phyloP scores from a whole-genome alignment of 2,329 filamentous ascomycete genomes.

The Exophiala xenobiotica region DNA sequence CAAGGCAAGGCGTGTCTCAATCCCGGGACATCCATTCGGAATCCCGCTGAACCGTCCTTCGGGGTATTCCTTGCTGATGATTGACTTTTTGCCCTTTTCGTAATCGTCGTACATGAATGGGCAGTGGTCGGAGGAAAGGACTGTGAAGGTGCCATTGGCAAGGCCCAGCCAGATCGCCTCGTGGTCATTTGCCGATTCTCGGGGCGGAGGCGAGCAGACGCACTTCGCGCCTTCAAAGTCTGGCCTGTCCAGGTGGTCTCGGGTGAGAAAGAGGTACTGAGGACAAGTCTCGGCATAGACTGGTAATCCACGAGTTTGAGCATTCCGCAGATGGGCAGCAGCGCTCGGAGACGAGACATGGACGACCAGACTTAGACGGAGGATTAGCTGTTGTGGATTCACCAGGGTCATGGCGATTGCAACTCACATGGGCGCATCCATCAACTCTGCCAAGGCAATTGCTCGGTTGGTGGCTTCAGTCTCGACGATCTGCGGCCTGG shows the following conservation, averaged over 20 bases:
- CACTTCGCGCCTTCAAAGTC: slow-evolving; percentile 52
- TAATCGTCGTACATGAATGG: slow-evolving; percentile 52
- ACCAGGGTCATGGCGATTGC: background rate
- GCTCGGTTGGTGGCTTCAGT: slow-evolving; percentile 46
- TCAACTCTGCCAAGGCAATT: slow-evolving; percentile 52
- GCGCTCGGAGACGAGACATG: slow-evolving; percentile 53
- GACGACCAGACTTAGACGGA: slow-evolving; percentile 44
- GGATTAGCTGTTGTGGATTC: background rate
- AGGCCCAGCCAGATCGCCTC: slow-evolving; percentile 54
- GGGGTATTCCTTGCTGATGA: slow-evolving; percentile 47
- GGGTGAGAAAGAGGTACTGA: slow-evolving; percentile 58
- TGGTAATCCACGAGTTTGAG: slow-evolving; percentile 52
- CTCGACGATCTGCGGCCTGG: slow-evolving; percentile 49
- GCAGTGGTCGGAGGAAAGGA: slow-evolving; percentile 53
- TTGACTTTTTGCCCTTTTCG: slow-evolving; percentile 50
- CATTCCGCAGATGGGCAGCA: slow-evolving; percentile 49
- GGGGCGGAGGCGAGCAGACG: slow-evolving; percentile 54
- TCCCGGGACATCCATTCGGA: slow-evolving; percentile 58
- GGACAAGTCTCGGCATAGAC: slow-evolving; percentile 60
- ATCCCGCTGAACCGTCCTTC: slow-evolving; percentile 54
- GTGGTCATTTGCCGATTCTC: slow-evolving; percentile 50
- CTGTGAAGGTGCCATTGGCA: slow-evolving; percentile 55
- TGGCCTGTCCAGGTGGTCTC: slow-evolving; percentile 45
- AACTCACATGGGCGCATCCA: slow-evolving; percentile 48
- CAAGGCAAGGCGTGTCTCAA: slow-evolving; percentile 57